Evolutionary conservation across 306 rosid species (phyloP).

Genomic region (Citrullus colocynthis): DNA sequence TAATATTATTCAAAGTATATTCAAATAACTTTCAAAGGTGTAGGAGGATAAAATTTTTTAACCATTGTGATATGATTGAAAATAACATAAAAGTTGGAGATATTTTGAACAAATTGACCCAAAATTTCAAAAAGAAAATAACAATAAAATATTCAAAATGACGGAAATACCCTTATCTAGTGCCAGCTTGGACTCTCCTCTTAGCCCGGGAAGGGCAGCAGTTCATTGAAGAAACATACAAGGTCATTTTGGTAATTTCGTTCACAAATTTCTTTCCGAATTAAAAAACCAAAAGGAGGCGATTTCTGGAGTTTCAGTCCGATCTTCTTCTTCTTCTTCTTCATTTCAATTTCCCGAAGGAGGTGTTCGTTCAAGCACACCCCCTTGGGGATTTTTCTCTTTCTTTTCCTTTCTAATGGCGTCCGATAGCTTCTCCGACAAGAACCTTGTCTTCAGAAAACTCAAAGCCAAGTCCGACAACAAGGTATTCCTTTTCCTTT

Average conservation of each 20-base stretch:
- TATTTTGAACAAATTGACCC: not conserved
- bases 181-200: not conserved
- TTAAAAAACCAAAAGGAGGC: not conserved
- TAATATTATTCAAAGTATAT: too few relatives aligned
- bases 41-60: too few relatives aligned
- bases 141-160: not conserved
- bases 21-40: not conserved
- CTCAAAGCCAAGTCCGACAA: conserved; percentile 79
- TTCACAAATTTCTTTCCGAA: not conserved
- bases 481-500: conserved; percentile 36
- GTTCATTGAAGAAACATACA: not conserved
- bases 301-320: conserved; percentile 4
- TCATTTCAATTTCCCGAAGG: not conserved
- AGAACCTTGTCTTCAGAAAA: conserved; percentile 57
- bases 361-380: conserved; percentile 5
- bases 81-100: too few relatives aligned
- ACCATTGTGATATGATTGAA: not conserved
- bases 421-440: conserved; percentile 48
- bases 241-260: not conserved
- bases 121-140: not conserved
- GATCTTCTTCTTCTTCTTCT: not conserved
- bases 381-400: conserved; percentile 1
- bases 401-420: conserved; percentile 34
- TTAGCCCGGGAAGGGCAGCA: too few relatives aligned
- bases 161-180: not conserved